A percentile compares a stretch with the other conserved stretches of the same genome.
These are phyloP conservation scores for Naegleria fowleri DNA, from an alignment of 208 protist genomes.

Conservation along the genomic window DNA sequence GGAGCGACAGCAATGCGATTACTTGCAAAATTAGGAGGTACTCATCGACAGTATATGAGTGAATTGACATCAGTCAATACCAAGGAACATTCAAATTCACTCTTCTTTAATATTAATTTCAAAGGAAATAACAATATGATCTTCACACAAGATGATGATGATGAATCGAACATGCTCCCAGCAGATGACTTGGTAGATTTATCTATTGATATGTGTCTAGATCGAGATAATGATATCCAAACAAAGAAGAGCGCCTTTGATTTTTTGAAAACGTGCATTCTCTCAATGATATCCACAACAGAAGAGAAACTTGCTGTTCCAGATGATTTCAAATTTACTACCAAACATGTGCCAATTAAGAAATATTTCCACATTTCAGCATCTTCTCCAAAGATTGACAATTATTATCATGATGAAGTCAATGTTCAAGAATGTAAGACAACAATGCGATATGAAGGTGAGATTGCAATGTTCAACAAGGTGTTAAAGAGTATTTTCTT, in stretches of 20 bases:
- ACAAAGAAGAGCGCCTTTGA: not conserved
- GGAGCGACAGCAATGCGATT: slow-evolving; percentile 10
- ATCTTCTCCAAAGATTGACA: not conserved
- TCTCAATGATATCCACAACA: not conserved
- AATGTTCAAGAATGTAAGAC: not conserved
- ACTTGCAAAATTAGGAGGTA: slow-evolving; percentile 30
- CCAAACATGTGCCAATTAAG: not conserved
- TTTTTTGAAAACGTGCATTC: not conserved
- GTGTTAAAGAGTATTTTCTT: not conserved
- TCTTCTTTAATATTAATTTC: not conserved
- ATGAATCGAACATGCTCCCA: not conserved
- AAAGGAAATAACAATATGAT: not conserved
- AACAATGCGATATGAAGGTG: not conserved
- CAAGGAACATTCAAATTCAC: not conserved
- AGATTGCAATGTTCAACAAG: not conserved
- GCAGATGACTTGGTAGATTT: not conserved
- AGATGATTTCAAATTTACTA: not conserved
- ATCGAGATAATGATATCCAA: not conserved
- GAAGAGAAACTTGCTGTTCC: no score
- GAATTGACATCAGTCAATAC: not conserved
- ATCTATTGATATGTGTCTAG: not conserved
- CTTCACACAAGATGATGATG: not conserved
- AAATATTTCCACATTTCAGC: not conserved
- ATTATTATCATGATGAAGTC: not conserved
- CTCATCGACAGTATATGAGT: slow-evolving; percentile 15